Conservation (phyloP, 2,329 filamentous ascomycete genomes). For the Colletotrichum orbiculare region DNA sequence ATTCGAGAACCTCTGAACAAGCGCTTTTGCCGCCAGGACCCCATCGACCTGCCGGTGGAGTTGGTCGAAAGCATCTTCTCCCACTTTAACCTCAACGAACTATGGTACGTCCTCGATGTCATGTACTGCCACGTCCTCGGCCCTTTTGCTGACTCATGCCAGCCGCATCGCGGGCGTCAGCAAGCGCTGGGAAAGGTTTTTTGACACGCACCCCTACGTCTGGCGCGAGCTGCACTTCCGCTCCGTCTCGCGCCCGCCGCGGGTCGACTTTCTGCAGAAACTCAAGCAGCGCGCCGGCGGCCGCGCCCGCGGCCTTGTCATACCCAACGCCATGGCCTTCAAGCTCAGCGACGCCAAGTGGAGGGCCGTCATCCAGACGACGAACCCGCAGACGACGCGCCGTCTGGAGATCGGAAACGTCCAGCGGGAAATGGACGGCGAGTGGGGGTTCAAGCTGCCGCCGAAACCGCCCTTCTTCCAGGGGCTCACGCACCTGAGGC, state of each 20-base stretch:
- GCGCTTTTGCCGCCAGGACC: slow-evolving; percentile 48
- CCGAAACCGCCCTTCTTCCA: slow-evolving; percentile 30
- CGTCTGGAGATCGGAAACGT: slow-evolving; percentile 31
- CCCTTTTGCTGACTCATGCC: neutral
- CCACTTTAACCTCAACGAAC: slow-evolving; percentile 45
- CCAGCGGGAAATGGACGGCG: slow-evolving; percentile 24
- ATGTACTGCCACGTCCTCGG: too few species aligned
- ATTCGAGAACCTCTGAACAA: slow-evolving; percentile 49
- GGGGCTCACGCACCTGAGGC: slow-evolving; percentile 14
- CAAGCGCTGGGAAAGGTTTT: slow-evolving; percentile 35
- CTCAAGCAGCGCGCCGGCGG: slow-evolving; percentile 29
- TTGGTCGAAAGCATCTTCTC: slow-evolving; percentile 50
- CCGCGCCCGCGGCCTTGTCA: slow-evolving; percentile 29
- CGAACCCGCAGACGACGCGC: slow-evolving; percentile 31
- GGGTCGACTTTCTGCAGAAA: slow-evolving; percentile 27
- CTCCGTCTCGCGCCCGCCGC: slow-evolving; percentile 13
- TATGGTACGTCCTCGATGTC: slow-evolving; percentile 24
- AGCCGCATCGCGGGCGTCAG: slow-evolving; percentile 33
- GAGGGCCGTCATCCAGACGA: slow-evolving; percentile 34
- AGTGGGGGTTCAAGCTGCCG: slow-evolving; percentile 35
- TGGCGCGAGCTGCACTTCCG: slow-evolving; percentile 35
- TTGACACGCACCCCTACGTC: slow-evolving; percentile 33
- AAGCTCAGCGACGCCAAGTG: slow-evolving; percentile 33
- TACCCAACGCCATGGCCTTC: slow-evolving; percentile 29
- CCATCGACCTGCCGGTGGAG: slow-evolving; percentile 49